Base-by-base conservation (phyloP, 805 yeast species). In the Candida adriatica region DNA sequence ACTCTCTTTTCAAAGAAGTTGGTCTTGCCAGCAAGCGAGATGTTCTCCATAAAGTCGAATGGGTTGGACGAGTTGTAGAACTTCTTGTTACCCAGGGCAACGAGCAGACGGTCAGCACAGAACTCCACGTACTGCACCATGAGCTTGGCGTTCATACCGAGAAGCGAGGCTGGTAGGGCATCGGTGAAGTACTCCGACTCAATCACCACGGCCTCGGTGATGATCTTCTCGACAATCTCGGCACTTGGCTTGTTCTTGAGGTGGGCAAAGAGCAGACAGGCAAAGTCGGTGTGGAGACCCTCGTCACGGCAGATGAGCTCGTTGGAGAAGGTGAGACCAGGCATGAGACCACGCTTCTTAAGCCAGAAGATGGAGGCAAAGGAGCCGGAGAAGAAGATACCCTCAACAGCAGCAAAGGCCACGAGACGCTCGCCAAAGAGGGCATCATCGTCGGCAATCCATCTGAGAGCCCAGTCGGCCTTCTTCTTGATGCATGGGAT, bases 1-100 rank as follows among this genome's bases (percentile, higher is more conserved):
- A 90, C 98, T 68, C 98, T 83, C 77, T 90, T 90, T 73, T 90
- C 98, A 58, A 90, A 90, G 77, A 90, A 90, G 72, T 92, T 90
- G 51, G 98, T 90, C 76, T 90, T 90, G 64, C 98, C 98, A 38
- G 96, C 94, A 50, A 90, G 75, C 7, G 97, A 90, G 54, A 90
- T 90, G 70, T 92, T 90, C 70, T 90, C 98, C 98, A 90, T 90
- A 59, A 90, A 90, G 63, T 90, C 98, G 59, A 90, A 90, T 61
- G 98, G 98, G 61, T 90, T 90, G 43, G 84, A 68, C 39, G 72
- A 90, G 51, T 86, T 84, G 76, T 75, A 90, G 45, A 72, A 71
- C 69, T 88, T 88, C 65, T 80, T 69, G 72, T 86, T 85, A 46
- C 98, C 98, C 46, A 90, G 73, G 5, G 97, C 76, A 35, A 88